These are phyloP conservation scores for Petrea volubilis DNA, from an alignment of 257 asterid genomes.

Conservation along the genomic window DNA sequence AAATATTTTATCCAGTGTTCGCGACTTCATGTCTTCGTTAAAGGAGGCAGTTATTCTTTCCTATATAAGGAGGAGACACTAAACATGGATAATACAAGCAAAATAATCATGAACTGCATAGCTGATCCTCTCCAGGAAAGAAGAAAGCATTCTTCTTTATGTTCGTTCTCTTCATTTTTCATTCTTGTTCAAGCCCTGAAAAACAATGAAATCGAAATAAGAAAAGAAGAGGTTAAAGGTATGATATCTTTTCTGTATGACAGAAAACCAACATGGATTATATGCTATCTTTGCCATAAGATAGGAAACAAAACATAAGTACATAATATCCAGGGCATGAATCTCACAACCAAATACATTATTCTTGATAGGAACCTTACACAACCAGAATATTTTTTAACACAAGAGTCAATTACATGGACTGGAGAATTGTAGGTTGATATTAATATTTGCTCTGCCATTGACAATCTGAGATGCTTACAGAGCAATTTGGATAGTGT, in stretches of 20 bases:
- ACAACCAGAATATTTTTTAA: neutral
- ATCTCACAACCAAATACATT: neutral
- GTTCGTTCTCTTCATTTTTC: neutral
- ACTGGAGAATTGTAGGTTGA: neutral
- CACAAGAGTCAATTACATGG: neutral
- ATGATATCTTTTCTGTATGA: neutral
- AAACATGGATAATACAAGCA: neutral
- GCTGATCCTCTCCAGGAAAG: neutral
- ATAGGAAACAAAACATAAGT: neutral
- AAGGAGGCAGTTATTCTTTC: constrained; percentile 3
- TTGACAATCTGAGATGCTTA: neutral
- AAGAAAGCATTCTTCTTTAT: neutral
- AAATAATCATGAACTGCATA: neutral
- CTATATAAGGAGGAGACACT: neutral
- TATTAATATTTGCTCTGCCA: neutral
- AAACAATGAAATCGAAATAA: neutral
- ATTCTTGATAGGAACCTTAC: neutral
- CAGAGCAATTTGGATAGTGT: neutral
- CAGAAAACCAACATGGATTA: neutral
- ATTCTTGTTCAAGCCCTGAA: neutral
- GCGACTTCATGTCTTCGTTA: neutral
- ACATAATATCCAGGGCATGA: neutral
- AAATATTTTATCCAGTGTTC: neutral
- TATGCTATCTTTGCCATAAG: neutral
- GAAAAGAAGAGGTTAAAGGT: neutral